phyloP scores from a whole-genome alignment of 345 rosid species.

The Alliaria petiolata region DNA sequence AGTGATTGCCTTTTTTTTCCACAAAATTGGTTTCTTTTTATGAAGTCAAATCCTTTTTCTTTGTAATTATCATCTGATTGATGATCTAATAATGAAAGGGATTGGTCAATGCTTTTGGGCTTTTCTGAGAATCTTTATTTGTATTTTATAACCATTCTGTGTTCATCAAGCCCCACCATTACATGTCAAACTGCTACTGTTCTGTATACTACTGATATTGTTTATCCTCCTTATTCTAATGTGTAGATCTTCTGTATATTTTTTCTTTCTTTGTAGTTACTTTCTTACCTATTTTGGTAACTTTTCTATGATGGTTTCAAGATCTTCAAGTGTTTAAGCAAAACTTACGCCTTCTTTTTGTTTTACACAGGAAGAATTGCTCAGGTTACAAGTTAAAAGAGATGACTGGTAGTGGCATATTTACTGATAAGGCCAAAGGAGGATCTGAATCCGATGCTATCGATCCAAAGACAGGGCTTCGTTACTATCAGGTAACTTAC shows the following conservation, averaged over 20 bases:
- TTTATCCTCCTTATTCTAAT: background rate
- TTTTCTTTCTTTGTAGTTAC: background rate
- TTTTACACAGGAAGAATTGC: constrained; percentile 78
- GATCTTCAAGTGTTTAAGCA: too few species aligned
- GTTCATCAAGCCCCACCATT: constrained; percentile 28
- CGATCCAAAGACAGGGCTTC: constrained; percentile 53
- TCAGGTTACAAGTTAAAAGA: constrained; percentile 81
- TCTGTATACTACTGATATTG: background rate
- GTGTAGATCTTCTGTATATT: too few species aligned
- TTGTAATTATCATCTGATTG: background rate
- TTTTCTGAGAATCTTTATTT: background rate
- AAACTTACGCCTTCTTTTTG: too few species aligned
- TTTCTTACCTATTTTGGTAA: background rate
- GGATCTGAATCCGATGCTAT: constrained; percentile 46
- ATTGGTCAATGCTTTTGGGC: constrained; percentile 29
- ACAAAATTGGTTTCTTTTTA: background rate
- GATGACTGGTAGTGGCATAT: constrained; percentile 87
- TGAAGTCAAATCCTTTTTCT: background rate
- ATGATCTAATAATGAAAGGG: constrained; percentile 15
- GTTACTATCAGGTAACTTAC: constrained; percentile 57
- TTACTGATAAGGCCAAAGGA: constrained; percentile 38
- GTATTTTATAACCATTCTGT: constrained; percentile 2
- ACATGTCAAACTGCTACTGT: constrained; percentile 20
- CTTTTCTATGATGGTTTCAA: too few species aligned
- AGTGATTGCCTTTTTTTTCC: constrained; percentile 1